Evolutionary conservation across 495 filamentous ascomycete genomes (phyloP), one percentile per base, ranked within the genome.

Genomic region (Neurospora sp.): DNA sequence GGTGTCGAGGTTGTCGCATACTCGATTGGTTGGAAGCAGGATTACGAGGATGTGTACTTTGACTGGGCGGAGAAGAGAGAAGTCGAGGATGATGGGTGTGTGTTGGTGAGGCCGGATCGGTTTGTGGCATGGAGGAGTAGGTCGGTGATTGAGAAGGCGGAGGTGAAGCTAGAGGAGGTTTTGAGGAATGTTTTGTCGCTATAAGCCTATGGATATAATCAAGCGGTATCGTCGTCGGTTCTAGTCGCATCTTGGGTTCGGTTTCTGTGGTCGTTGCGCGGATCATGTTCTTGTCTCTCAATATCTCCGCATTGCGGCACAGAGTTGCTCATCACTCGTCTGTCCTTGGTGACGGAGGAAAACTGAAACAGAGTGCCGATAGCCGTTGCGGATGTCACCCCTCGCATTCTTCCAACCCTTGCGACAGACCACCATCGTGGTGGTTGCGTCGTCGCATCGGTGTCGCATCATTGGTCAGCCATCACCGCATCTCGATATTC

Each of bases 81-180:
- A 31, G 79, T 85, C 0, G 77, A 79, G 16, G 79, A 84, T n/a
- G 75, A 74, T 39, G 84, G 84, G n/a, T 83, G 81, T 9, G 72
- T 86, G 12, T 72, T 85, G 37, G 82, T 83, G 9, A 72, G 84
- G 9, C 84, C 84, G 9, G 84, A 86, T 74, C 76, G 79, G 27
- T 84, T 83, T 70, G 80, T 86, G 9, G 82, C 81, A 3, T 86
- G 84, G 84, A 70, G 84, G 71, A 78, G 74, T 5, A 73, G 77
- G 41, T 61, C 69, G 45, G 78, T 78, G 76, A 70, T 77, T 70
- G 72, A 31, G 27, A 73, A 76, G 18, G 71, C 76, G 18, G 41
- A 53, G 40, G 68, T 40, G 22, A 75, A 71, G 69, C 70, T 80
- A 74, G 83, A 65, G 77, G 42, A 59, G 40, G 77, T 79, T 27